phyloP scores from a whole-genome alignment of 495 filamentous ascomycete genomes.

The Evernia prunastri region DNA sequence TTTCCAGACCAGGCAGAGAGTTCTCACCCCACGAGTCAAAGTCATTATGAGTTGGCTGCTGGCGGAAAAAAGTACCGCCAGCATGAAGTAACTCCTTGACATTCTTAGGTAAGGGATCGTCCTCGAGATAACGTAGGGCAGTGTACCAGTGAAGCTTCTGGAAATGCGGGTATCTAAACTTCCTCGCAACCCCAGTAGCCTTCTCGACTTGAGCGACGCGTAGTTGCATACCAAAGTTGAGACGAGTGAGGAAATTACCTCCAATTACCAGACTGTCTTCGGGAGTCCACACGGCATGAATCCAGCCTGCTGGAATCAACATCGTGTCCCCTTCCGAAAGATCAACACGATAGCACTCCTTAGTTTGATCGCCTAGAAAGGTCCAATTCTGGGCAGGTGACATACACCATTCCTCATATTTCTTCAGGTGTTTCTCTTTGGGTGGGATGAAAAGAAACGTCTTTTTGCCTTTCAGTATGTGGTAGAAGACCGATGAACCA shows the following conservation, averaged over 20 bases:
- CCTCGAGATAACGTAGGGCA: conserved; percentile 57
- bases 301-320: conserved; percentile 75
- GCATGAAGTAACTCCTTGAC: conserved; percentile 52
- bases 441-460: conserved; percentile 75
- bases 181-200: conserved; percentile 60
- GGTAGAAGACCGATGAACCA: conserved; percentile 72
- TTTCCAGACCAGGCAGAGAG: conserved; percentile 38
- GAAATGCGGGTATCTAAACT: conserved; percentile 67
- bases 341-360: conserved; percentile 68
- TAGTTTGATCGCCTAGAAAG: conserved; percentile 60
- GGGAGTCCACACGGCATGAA: conserved; percentile 75
- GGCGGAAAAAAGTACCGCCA: conserved; percentile 50
- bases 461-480: conserved; percentile 69
- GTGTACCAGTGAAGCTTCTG: conserved; percentile 72
- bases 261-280: conserved; percentile 71
- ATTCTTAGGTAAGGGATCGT: conserved; percentile 56
- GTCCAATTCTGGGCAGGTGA: conserved; percentile 66
- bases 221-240: conserved; percentile 69
- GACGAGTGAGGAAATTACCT: conserved; percentile 65
- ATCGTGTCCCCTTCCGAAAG: conserved; percentile 69
- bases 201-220: conserved; percentile 66
- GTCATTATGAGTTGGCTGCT: conserved; percentile 52
- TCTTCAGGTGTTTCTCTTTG: conserved; percentile 66
- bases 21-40: conserved; percentile 49
- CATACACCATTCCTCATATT: conserved; percentile 72